These are phyloP conservation scores for Sanghuangporus weigelae DNA, from an alignment of 1,284 basidiomycete species.

Conservation along the genomic window DNA sequence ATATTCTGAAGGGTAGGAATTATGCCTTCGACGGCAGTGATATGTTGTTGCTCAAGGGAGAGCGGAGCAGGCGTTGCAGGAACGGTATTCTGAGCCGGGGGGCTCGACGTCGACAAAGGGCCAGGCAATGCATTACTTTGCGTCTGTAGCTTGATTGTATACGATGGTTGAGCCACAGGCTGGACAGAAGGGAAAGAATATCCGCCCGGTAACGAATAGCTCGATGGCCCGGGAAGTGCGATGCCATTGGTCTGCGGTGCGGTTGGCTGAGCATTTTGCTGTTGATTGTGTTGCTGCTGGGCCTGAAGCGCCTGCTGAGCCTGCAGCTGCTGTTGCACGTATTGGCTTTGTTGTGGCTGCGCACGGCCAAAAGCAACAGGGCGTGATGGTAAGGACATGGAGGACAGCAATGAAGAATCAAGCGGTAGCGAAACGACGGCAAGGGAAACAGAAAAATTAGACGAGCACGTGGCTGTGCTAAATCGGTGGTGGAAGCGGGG, in stretches of 20 bases:
- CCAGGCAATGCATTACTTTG: slow-evolving; percentile 36
- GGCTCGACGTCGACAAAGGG: slow-evolving; percentile 42
- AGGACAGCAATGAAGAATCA: slow-evolving; percentile 14
- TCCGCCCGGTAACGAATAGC: slow-evolving; percentile 38
- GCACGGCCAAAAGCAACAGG: slow-evolving; percentile 71
- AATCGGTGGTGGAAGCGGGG: slow-evolving; percentile 20
- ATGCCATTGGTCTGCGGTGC: slow-evolving; percentile 41
- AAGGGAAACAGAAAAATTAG: slow-evolving; percentile 14
- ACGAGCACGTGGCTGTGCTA: slow-evolving; percentile 29
- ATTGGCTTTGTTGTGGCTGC: slow-evolving; percentile 39
- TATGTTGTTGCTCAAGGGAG: slow-evolving; percentile 84
- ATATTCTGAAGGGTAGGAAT: slow-evolving; percentile 97
- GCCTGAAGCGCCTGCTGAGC: slow-evolving; percentile 32
- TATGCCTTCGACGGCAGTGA: slow-evolving; percentile 91
- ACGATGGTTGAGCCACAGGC: slow-evolving; percentile 30
- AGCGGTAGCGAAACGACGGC: not conserved
- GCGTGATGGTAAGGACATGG: slow-evolving; percentile 70
- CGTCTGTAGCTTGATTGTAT: slow-evolving; percentile 27
- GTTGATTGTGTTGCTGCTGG: slow-evolving; percentile 32
- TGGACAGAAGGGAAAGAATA: slow-evolving; percentile 21
- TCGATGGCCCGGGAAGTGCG: slow-evolving; percentile 28
- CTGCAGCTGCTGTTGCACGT: slow-evolving; percentile 34
- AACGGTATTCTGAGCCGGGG: slow-evolving; percentile 38
- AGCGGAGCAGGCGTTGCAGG: slow-evolving; percentile 64
- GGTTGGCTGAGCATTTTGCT: slow-evolving; percentile 38